These are phyloP conservation scores for Lipomyces yamanashiensis DNA, from an alignment of 805 yeast species.

Conservation along the genomic window DNA sequence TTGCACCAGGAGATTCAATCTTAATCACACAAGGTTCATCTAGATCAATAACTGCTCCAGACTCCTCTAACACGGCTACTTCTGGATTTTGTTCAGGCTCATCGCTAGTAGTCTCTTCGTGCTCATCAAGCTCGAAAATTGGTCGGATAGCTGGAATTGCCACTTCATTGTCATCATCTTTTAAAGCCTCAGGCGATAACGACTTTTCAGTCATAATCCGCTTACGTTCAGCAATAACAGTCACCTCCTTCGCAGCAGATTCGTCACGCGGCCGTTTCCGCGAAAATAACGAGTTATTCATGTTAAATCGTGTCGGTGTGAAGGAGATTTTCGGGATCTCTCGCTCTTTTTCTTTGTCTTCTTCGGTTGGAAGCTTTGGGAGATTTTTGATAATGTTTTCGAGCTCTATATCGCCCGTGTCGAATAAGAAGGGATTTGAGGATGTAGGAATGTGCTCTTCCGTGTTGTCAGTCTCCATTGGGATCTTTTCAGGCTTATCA, in stretches of 20 bases:
- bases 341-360: slow-evolving; percentile 7
- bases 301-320: slow-evolving; percentile 21
- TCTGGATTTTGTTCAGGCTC: no score
- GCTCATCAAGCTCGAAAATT: no score
- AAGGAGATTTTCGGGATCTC: not conserved
- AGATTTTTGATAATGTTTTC: slow-evolving; percentile 19
- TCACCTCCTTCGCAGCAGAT: not conserved
- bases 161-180: not conserved
- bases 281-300: slow-evolving; percentile 23
- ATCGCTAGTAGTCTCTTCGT: no score
- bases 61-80: no score
- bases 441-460: slow-evolving; percentile 17
- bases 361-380: slow-evolving; percentile 21
- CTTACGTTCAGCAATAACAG: not conserved
- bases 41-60: not conserved
- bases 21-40: not conserved
- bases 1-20: no score
- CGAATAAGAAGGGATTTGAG: slow-evolving; percentile 29
- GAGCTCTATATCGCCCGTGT: slow-evolving; percentile 20
- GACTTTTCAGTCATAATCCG: slow-evolving; percentile 1
- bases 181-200: not conserved
- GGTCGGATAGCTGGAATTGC: no score
- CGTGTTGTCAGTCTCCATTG: not conserved
- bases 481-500: not conserved
- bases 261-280: slow-evolving; percentile 20